Percentiles rank a stretch among this genome's conserved stretches.
Conservation (phyloP, 75 land plant genomes). For the Isoetes taiwanensis region DNA sequence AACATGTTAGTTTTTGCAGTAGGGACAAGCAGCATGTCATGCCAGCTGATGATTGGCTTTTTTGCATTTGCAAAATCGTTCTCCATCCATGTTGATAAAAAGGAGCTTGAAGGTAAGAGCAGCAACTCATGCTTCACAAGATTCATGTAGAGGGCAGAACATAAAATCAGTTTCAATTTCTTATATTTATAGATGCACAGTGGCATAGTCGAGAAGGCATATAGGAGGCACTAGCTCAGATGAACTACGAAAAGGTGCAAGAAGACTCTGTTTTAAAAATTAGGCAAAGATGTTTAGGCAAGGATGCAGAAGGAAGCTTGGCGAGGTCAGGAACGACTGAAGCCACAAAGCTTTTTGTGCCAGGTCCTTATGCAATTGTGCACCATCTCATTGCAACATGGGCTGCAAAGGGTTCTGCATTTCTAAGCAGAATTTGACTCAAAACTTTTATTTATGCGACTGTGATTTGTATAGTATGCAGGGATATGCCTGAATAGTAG, state of each 20-base stretch:
- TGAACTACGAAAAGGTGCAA: conserved; percentile 53
- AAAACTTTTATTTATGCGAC: no score
- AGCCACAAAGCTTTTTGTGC: no score
- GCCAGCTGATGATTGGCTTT: conserved; percentile 94
- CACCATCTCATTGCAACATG: conserved; percentile 78
- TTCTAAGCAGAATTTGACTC: no score
- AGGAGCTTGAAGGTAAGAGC: conserved; percentile 60
- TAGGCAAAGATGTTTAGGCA: conserved; percentile 56
- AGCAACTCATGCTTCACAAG: no score
- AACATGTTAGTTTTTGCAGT: conserved; percentile 24
- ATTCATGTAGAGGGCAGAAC: no score
- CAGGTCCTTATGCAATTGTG: conserved; percentile 94
- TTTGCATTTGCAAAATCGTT: conserved; percentile 78
- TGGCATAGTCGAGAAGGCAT: conserved; percentile 80
- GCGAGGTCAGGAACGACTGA: not conserved
- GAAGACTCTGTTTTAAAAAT: conserved; percentile 45
- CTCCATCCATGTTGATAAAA: conserved; percentile 56
- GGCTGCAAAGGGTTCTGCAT: no score
- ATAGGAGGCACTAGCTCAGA: conserved; percentile 40
- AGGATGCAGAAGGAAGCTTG: conserved; percentile 28
- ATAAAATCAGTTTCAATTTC: no score
- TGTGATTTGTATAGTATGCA: no score
- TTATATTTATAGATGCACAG: conserved; percentile 55
- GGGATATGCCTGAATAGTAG: no score
- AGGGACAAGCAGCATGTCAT: conserved; percentile 75